These are phyloP conservation scores for Zymoseptoria brevis DNA, from an alignment of 2,329 filamentous ascomycete species.

Conservation along the genomic window DNA sequence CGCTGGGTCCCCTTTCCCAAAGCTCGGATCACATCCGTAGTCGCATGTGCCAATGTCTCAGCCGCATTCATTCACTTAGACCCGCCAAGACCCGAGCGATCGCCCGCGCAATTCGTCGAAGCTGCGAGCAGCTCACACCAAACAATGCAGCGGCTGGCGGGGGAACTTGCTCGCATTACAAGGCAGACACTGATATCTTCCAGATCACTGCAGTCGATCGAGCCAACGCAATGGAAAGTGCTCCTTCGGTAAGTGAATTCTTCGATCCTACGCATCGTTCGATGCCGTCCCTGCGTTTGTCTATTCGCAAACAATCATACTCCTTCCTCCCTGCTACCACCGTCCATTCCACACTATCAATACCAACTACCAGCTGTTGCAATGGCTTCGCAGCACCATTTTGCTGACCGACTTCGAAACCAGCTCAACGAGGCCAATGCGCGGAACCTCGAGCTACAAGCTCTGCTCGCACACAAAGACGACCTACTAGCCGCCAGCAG, in stretches of 20 bases:
- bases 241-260: not conserved
- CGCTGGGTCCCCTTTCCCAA: not conserved
- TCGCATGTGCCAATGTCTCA: not conserved
- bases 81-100: not conserved
- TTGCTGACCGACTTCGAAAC: slow-evolving; percentile 9
- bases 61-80: not conserved
- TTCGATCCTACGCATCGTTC: not conserved
- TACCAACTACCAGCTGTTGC: not conserved
- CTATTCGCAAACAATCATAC: not conserved
- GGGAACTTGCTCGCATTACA: not conserved
- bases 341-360: not conserved
- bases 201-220: not conserved
- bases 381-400: slow-evolving; percentile 15
- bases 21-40: not conserved
- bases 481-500: slow-evolving; percentile 11
- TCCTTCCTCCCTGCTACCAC: not conserved
- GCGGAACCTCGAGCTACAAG: slow-evolving; percentile 14
- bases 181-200: not conserved
- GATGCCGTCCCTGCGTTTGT: not conserved
- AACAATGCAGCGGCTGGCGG: not conserved
- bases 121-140: not conserved
- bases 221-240: not conserved
- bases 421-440: slow-evolving; percentile 12
- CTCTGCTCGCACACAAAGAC: slow-evolving; percentile 14
- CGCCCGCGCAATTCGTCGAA: not conserved